A percentile compares a stretch with the other conserved stretches of the same genome.
Conservation (phyloP, 495 filamentous ascomycete species). For the Extremus antarcticus region DNA sequence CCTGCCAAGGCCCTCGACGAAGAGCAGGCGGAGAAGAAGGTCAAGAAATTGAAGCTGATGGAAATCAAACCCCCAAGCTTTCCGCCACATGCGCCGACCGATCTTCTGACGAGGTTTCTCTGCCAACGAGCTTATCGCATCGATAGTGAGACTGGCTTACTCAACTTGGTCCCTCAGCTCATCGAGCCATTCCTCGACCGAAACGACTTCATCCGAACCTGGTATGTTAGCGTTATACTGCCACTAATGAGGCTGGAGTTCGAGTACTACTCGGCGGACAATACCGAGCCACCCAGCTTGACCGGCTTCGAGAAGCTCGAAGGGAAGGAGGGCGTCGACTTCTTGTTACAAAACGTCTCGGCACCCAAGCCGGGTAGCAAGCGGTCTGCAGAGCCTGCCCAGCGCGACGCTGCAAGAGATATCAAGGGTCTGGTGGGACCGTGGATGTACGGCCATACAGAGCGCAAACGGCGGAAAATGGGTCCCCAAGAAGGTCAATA, state of each 20-base stretch:
- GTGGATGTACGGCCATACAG: conserved; percentile 65
- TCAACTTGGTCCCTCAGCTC: conserved; percentile 60
- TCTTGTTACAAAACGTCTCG: conserved; percentile 49
- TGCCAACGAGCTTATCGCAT: conserved; percentile 65
- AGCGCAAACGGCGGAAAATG: conserved; percentile 49
- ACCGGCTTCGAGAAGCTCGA: conserved; percentile 48
- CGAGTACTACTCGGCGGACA: conserved; percentile 63
- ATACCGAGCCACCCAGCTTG: conserved; percentile 37
- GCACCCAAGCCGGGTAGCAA: conserved; percentile 12
- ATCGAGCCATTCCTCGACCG: conserved; percentile 64
- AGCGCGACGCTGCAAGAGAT: conserved; percentile 48
- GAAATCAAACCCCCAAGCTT: conserved; percentile 37
- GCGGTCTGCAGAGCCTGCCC: conserved; percentile 12
- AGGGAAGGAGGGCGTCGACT: conserved; percentile 49
- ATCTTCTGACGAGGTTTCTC: conserved; percentile 58
- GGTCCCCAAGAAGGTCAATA: too few relatives aligned
- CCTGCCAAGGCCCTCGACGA: conserved; percentile 52
- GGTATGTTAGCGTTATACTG: conserved; percentile 68
- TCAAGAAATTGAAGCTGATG: conserved; percentile 58
- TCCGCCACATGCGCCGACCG: conserved; percentile 34
- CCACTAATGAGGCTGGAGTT: conserved; percentile 72
- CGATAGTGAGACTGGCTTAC: conserved; percentile 66
- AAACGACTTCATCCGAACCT: conserved; percentile 53
- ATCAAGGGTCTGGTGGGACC: conserved; percentile 65
- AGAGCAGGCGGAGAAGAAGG: conserved; percentile 53